Conservation (phyloP, 306 rosid genomes). For the Astragalus glycyphyllos region DNA sequence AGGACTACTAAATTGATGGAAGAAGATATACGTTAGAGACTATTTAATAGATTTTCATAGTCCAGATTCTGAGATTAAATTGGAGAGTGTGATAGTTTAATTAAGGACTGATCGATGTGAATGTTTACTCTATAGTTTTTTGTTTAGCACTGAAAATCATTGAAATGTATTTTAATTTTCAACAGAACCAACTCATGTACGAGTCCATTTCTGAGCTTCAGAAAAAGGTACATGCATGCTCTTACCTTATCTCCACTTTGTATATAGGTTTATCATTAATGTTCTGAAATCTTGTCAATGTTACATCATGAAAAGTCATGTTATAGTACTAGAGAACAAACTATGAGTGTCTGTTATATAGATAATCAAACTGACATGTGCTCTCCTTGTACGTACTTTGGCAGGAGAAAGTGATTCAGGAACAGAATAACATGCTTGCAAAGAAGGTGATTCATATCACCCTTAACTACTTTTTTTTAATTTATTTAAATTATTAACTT, state of each 20-base stretch:
- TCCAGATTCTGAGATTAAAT: too few relatives aligned
- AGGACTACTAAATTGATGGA: too few relatives aligned
- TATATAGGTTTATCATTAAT: neutral
- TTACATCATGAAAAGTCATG: too few relatives aligned
- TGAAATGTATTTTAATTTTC: neutral
- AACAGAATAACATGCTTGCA: conserved; percentile 71
- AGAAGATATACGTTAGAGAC: too few relatives aligned
- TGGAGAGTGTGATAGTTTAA: too few relatives aligned
- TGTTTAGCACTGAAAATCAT: neutral
- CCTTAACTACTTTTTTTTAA: neutral
- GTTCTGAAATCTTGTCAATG: neutral
- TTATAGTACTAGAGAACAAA: neutral
- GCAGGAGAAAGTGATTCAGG: conserved; percentile 73
- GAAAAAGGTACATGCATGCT: conserved; percentile 58
- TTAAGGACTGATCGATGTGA: too few relatives aligned
- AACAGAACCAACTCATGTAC: conserved; percentile 83
- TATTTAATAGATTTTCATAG: too few relatives aligned
- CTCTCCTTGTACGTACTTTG: neutral
- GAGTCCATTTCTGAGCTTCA: conserved; percentile 84
- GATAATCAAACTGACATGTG: conserved; percentile 35
- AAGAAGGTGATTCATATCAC: conserved; percentile 58
- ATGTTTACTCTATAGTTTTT: too few relatives aligned
- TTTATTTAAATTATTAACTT: neutral
- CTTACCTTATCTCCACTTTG: neutral
- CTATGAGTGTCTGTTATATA: conserved; percentile 14